Evolutionary conservation across 1,139 yeast species (phyloP).

Genomic region (Fermentozyma sake): DNA sequence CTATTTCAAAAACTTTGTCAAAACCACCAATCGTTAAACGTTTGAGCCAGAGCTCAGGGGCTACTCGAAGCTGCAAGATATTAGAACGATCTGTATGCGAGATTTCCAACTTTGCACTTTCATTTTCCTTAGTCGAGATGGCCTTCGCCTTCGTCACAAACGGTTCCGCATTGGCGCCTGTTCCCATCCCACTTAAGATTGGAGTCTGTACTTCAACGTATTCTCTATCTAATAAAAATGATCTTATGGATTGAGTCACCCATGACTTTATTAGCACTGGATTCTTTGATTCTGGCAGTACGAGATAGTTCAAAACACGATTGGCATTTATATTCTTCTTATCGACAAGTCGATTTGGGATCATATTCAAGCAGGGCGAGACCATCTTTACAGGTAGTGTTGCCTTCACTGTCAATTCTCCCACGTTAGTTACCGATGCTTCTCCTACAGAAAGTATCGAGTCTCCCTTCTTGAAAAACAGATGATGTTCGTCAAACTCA

Average conservation of each 20-base stretch:
- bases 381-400: conserved; percentile 44
- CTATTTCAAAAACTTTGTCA: conserved; percentile 83
- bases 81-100: no score
- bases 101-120: no score
- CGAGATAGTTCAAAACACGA: conserved; percentile 71
- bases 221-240: conserved; percentile 47
- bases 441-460: conserved; percentile 57
- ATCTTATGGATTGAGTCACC: conserved; percentile 52
- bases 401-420: conserved; percentile 74
- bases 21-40: conserved; percentile 77
- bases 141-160: conserved; percentile 58
- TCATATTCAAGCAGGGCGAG: conserved; percentile 58
- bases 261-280: conserved; percentile 51
- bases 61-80: conserved; percentile 67
- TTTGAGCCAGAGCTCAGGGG: conserved; percentile 94
- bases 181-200: conserved; percentile 60
- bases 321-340: conserved; percentile 57
- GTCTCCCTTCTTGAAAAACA: conserved; percentile 65
- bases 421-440: conserved; percentile 73
- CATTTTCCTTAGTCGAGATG: conserved; percentile 26
- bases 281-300: conserved; percentile 46
- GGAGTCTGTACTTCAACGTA: conserved; percentile 91
- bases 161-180: conserved; percentile 91
- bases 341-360: conserved; percentile 62
- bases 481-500: conserved; percentile 43